Evolutionary conservation across 305 asterid species (phyloP).

Genomic region (Solanum hybrid): DNA sequence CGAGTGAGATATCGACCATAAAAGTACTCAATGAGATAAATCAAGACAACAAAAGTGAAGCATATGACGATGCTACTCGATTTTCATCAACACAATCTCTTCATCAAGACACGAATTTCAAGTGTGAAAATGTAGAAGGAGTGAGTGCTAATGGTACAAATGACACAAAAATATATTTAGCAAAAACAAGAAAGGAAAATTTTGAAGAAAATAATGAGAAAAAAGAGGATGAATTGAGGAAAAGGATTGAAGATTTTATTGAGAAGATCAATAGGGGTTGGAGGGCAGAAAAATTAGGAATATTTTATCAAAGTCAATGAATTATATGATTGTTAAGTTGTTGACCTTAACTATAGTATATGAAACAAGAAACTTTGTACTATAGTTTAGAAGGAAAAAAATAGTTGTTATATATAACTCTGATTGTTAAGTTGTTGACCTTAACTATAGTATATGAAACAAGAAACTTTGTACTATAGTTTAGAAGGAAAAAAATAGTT

Average conservation of each 20-base stretch:
- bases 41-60: background rate
- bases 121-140: background rate
- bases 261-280: conserved; percentile 31
- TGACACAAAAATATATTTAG: background rate
- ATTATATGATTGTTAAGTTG: background rate
- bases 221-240: conserved; percentile 37
- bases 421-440: too few species aligned
- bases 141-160: background rate
- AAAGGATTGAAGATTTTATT: conserved; percentile 60
- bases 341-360: background rate
- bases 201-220: conserved; percentile 12
- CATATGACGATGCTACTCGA: background rate
- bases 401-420: background rate
- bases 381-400: background rate
- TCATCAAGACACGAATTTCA: background rate
- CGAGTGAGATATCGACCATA: background rate
- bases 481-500: too few species aligned
- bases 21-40: background rate
- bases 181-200: background rate
- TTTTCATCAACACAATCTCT: background rate
- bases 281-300: conserved; percentile 32
- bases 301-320: background rate
- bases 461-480: too few species aligned
- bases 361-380: background rate
- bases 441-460: too few species aligned